These are phyloP conservation scores for Nemophila menziesii DNA, from an alignment of 257 asterid genomes.

Conservation along the genomic window DNA sequence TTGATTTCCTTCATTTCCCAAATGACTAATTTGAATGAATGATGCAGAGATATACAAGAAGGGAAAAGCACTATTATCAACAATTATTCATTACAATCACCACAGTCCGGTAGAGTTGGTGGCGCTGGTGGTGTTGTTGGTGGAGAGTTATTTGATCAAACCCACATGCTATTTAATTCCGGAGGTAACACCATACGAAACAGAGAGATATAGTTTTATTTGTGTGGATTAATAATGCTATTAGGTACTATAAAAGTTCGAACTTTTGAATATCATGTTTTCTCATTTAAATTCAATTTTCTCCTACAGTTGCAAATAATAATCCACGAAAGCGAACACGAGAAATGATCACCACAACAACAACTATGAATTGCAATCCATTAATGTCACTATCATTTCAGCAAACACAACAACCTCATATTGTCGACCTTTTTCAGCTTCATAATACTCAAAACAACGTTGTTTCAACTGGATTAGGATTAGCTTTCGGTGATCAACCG, in stretches of 20 bases:
- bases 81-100: slow-evolving; percentile 20
- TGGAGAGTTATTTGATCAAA: slow-evolving; percentile 20
- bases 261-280: not conserved
- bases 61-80: slow-evolving; percentile 18
- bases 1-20: not conserved
- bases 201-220: too few relatives aligned
- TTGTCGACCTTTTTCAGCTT: slow-evolving; percentile 24
- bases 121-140: slow-evolving; percentile 13
- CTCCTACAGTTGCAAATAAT: slow-evolving; percentile 13
- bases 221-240: too few relatives aligned
- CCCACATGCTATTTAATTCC: slow-evolving; percentile 20
- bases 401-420: slow-evolving; percentile 14
- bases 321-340: slow-evolving; percentile 25
- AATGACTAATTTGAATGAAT: not conserved
- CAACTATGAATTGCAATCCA: slow-evolving; percentile 9
- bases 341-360: slow-evolving; percentile 9
- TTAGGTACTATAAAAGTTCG: not conserved
- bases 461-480: slow-evolving; percentile 31
- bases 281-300: not conserved
- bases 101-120: slow-evolving; percentile 4
- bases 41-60: slow-evolving; percentile 22
- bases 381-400: slow-evolving; percentile 11
- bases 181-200: too few relatives aligned
- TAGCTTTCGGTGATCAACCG: slow-evolving; percentile 22
- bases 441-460: slow-evolving; percentile 19